A percentile compares a stretch with the other conserved stretches of the same genome.
phyloP scores from a whole-genome alignment of 2,329 filamentous ascomycete genomes.

The Penicillium sp. region DNA sequence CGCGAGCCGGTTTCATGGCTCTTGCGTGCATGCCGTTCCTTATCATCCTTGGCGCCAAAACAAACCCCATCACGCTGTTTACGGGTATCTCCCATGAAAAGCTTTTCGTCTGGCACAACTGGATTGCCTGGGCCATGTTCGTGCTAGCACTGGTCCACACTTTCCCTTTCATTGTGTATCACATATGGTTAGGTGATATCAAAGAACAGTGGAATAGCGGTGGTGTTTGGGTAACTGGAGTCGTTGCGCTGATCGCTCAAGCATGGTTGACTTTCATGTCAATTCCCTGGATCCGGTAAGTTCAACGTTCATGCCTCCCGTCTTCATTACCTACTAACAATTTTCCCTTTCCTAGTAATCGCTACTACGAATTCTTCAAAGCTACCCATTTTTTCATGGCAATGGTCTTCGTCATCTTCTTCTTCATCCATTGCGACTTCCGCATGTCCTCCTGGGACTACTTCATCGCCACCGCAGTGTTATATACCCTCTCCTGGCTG shows the following conservation, averaged over 20 bases:
- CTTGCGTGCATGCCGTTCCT: conserved; percentile 53
- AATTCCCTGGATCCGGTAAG: conserved; percentile 26
- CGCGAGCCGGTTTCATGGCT: conserved; percentile 52
- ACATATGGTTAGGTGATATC: conserved; percentile 51
- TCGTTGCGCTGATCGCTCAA: conserved; percentile 55
- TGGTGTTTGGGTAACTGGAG: conserved; percentile 56
- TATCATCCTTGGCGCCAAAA: conserved; percentile 51
- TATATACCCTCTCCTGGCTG: conserved; percentile 53
- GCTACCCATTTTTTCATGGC: conserved; percentile 55
- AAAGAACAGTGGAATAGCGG: conserved; percentile 43
- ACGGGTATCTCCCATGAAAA: conserved; percentile 59
- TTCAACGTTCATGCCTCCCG: background rate
- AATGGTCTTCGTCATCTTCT: conserved; percentile 57
- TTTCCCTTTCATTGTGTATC: conserved; percentile 58
- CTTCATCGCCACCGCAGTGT: conserved; percentile 56
- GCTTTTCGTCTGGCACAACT: conserved; percentile 53
- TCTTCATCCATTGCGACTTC: conserved; percentile 62
- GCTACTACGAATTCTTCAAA: conserved; percentile 64
- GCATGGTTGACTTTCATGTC: conserved; percentile 54
- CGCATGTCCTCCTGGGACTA: conserved; percentile 61
- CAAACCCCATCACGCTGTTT: conserved; percentile 54
- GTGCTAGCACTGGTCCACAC: conserved; percentile 57
- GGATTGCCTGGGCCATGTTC: conserved; percentile 56
- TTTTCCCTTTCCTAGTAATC: conserved; percentile 39
- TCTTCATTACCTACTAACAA: background rate